Evolutionary conservation across 1,284 basidiomycete species (phyloP).

Genomic region (Sphaerobolus stellatus): DNA sequence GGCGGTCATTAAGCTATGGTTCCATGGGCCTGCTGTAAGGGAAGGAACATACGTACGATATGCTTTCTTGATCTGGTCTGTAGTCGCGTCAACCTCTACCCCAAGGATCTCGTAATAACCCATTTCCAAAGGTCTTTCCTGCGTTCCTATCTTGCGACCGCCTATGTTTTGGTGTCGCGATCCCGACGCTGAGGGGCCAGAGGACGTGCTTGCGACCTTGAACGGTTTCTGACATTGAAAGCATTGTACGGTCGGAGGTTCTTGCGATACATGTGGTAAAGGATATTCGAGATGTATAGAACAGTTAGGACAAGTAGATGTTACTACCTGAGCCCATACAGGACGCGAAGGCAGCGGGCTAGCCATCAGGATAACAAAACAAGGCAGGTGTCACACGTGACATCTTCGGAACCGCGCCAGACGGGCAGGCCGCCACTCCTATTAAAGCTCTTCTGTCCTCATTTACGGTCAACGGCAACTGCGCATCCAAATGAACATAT

Average conservation of each 20-base stretch:
- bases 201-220: too few species aligned
- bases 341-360: constrained; percentile 55
- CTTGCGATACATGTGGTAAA: constrained; percentile 63
- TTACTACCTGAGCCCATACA: constrained; percentile 59
- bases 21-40: neutral
- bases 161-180: constrained; percentile 47
- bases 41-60: constrained; percentile 61
- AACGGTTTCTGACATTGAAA: too few species aligned
- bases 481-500: neutral
- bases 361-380: constrained; percentile 10
- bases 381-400: neutral
- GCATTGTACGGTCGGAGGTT: constrained; percentile 70
- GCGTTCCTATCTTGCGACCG: constrained; percentile 64
- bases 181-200: too few species aligned
- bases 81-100: constrained; percentile 70
- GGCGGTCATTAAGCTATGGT: neutral
- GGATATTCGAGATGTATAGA: constrained; percentile 69
- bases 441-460: neutral
- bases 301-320: constrained; percentile 61
- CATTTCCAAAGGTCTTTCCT: constrained; percentile 86
- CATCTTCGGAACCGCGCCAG: neutral
- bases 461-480: too few species aligned
- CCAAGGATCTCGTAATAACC: constrained; percentile 87
- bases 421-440: neutral
- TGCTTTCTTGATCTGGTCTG: constrained; percentile 92